phyloP scores from a whole-genome alignment of 202 grass and related monocot species.

The Musa balbisiana region DNA sequence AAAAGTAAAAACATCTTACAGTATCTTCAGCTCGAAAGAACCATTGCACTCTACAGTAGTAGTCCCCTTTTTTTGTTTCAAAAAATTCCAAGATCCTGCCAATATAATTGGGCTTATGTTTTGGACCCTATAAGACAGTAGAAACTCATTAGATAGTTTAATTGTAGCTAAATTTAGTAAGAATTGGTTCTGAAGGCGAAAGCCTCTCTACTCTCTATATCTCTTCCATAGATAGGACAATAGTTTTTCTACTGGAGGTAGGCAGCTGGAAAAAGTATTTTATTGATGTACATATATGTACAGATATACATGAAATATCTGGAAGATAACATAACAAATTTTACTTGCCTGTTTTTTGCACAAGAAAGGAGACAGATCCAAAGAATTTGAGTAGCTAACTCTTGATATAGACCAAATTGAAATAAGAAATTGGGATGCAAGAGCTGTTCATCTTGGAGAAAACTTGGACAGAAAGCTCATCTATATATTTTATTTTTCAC shows the following conservation, averaged over 20 bases:
- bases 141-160: slow-evolving; percentile 19
- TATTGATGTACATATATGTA: not conserved
- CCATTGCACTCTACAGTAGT: slow-evolving; percentile 74
- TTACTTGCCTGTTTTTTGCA: too few species aligned
- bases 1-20: slow-evolving; percentile 36
- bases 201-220: not conserved
- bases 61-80: slow-evolving; percentile 47
- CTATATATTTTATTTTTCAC: too few species aligned
- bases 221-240: too few species aligned
- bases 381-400: too few species aligned
- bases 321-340: too few species aligned
- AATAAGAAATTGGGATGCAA: too few species aligned
- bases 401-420: too few species aligned
- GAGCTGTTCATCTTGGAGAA: too few species aligned
- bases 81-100: slow-evolving; percentile 89
- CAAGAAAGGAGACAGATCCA: too few species aligned
- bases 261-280: not conserved
- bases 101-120: slow-evolving; percentile 67
- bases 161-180: not conserved
- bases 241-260: not conserved
- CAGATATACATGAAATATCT: too few species aligned
- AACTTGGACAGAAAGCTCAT: too few species aligned
- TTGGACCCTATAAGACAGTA: slow-evolving; percentile 45
- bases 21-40: slow-evolving; percentile 97
- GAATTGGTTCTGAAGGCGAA: not conserved